Evolutionary conservation across 306 rosid genomes (phyloP), one percentile per base, ranked within the genome.

Genomic region (Potentilla sterilis): DNA sequence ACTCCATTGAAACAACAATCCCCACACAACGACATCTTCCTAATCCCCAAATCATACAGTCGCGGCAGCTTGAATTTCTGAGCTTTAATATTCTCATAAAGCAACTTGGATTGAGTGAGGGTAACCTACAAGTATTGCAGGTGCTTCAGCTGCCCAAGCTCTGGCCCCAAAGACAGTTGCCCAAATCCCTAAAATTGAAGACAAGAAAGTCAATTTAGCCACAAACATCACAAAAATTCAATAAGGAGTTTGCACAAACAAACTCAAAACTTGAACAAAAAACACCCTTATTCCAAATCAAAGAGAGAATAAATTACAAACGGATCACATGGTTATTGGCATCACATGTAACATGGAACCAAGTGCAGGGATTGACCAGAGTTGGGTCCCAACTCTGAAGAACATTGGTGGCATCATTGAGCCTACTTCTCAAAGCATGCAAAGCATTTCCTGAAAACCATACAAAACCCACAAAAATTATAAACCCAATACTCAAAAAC

Each of bases 321-420:
- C 99, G 98, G 79, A 86, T 82, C 40, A 95, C 98, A 77, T 83
- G 99, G 85, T 73, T 84, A 77, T 79, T 79, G 81, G 89, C 81
- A 80, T 95, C 90, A 64, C 99, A 95, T 63, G 90, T 83, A 82
- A 95, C 90, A 81, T 95, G 99, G 78, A 95, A 95, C 99, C 99
- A 95, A 71, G 97, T 95, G 87, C 99, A 95, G 13, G 99, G 96
- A 89, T 95, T 89, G 77, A 95, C 99, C 84, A 95, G 85, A 13
- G 99, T 95, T 52, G 99, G 99, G 91, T 95, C 99, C 99, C 99
- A 95, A 81, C 97, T 95, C 83, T 92, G 97, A 34, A 95, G 83
- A 65, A 90, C 90, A 59, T 92, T 90, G 79, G 89, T 89, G 77
- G 92, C 91, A 81, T 92, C 97, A 68, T 81, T 77, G 41, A 94